Base-by-base conservation (phyloP, 805 yeast species). In the Pichia membranifaciens region DNA sequence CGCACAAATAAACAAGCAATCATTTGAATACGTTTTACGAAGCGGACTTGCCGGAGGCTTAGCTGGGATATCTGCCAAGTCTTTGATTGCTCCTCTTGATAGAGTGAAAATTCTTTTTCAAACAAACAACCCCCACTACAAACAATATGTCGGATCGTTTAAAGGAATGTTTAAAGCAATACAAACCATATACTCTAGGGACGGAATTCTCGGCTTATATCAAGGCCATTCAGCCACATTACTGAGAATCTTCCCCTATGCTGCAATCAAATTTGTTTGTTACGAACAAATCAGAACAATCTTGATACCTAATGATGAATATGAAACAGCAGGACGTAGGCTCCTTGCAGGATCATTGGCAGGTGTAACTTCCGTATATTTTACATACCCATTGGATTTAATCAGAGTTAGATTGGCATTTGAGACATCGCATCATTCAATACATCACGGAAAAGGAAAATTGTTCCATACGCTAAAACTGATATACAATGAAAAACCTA, bases 221-320 rank as follows among this genome's bases (percentile, higher is more conserved):
- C 96, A 91, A 59, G 99, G 99, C 36, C 99, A 93, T 64, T 87
- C 96, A 4, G 96, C 95, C 1, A 93, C 99, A 0, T 69, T 93
- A 43, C 65, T 90, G 38, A 74, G 99, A 52, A 87, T 93, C 3
- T 91, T 93, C 64, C 99, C 99, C 1, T 93, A 93, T 64, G 97
- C 99, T 4, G 96, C 96, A 10, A 86, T 93, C 59, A 93, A 93
- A 64, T 93, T 91, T 65, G 96, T 93, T 15, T 90, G 95, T 9
- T 93, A 93, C 65, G 99, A 93, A 67, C 98, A 93, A 65, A 79
- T 90, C 41, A 69, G 99, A 51, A 73, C 86, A 12, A 47, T 85
- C 1, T 65, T 93, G 50, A 93, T 93, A 44, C 96, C 96, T 3
- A 70, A 75, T 44, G 82, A 79, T 48, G 69, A 69, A 12, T 76